Conservation (phyloP, 2,329 filamentous ascomycete genomes). For the Fusarium vanettenii region DNA sequence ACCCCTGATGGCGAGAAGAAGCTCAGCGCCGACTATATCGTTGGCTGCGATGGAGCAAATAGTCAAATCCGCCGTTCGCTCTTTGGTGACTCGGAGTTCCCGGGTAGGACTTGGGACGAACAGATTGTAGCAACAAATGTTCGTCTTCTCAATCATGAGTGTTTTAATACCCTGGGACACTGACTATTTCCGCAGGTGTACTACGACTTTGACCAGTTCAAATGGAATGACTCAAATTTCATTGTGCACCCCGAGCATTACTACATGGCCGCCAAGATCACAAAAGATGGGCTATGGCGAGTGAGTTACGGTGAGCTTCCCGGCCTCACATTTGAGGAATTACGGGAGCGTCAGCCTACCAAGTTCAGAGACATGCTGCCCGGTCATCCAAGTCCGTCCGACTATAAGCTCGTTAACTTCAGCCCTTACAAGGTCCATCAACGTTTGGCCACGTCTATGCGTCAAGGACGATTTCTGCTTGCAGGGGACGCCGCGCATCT, state of each 20-base stretch:
- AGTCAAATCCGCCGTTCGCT: slow-evolving; percentile 60
- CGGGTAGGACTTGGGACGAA: slow-evolving; percentile 69
- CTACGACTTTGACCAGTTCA: slow-evolving; percentile 68
- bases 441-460: slow-evolving; percentile 66
- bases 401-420: slow-evolving; percentile 67
- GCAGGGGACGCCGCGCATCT: slow-evolving; percentile 71
- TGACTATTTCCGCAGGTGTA: slow-evolving; percentile 59
- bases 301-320: slow-evolving; percentile 71
- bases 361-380: slow-evolving; percentile 58
- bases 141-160: slow-evolving; percentile 30
- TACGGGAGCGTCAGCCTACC: slow-evolving; percentile 62
- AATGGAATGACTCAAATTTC: slow-evolving; percentile 68
- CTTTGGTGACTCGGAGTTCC: slow-evolving; percentile 65
- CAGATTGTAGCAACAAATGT: slow-evolving; percentile 74
- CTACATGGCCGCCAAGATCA: slow-evolving; percentile 71
- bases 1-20: slow-evolving; percentile 49
- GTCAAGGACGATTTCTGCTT: slow-evolving; percentile 67
- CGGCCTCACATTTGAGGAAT: slow-evolving; percentile 64
- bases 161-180: background rate
- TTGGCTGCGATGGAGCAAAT: slow-evolving; percentile 67
- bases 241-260: slow-evolving; percentile 70
- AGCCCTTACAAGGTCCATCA: slow-evolving; percentile 73
- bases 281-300: slow-evolving; percentile 69
- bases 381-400: background rate
- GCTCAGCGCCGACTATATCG: slow-evolving; percentile 61